Evolutionary conservation across 2,329 filamentous ascomycete genomes (phyloP).

Genomic region (Alternaria brassicae): DNA sequence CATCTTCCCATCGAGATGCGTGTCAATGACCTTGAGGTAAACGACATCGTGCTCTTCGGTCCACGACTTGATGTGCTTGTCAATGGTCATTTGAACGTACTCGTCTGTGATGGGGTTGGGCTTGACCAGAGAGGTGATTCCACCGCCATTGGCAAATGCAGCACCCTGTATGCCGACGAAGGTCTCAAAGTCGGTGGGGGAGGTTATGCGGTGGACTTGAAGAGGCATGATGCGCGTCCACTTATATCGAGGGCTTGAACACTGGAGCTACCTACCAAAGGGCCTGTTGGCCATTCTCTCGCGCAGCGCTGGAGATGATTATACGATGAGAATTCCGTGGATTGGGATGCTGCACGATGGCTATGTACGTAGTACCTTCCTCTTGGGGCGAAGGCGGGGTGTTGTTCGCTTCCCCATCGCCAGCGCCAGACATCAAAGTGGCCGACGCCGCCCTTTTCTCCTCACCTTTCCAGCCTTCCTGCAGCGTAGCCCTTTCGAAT

Average conservation of each 20-base stretch:
- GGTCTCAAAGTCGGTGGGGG: constrained; percentile 36
- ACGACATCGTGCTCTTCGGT: constrained; percentile 35
- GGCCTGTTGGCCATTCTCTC: not conserved
- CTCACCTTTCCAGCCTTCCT: not conserved
- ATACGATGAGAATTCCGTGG: not conserved
- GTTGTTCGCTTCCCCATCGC: not conserved
- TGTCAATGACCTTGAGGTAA: constrained; percentile 46
- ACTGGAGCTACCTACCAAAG: not conserved
- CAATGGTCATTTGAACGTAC: constrained; percentile 25
- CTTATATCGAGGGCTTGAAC: not conserved
- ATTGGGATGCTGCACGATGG: not conserved
- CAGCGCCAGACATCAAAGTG: constrained; percentile 8
- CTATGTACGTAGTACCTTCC: constrained; percentile 10
- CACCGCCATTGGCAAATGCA: constrained; percentile 38
- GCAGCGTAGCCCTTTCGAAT: not conserved
- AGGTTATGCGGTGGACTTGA: constrained; percentile 37
- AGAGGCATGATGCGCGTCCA: constrained; percentile 40
- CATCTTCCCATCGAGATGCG: constrained; percentile 40
- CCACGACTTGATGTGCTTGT: constrained; percentile 37
- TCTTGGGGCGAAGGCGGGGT: constrained; percentile 9
- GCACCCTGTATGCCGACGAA: constrained; percentile 38
- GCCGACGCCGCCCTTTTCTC: constrained; percentile 19
- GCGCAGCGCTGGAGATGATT: not conserved
- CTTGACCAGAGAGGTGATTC: constrained; percentile 35
- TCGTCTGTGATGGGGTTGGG: constrained; percentile 28